Conservation (phyloP, 2,329 filamentous ascomycete species). For the Ophiostoma montium region DNA sequence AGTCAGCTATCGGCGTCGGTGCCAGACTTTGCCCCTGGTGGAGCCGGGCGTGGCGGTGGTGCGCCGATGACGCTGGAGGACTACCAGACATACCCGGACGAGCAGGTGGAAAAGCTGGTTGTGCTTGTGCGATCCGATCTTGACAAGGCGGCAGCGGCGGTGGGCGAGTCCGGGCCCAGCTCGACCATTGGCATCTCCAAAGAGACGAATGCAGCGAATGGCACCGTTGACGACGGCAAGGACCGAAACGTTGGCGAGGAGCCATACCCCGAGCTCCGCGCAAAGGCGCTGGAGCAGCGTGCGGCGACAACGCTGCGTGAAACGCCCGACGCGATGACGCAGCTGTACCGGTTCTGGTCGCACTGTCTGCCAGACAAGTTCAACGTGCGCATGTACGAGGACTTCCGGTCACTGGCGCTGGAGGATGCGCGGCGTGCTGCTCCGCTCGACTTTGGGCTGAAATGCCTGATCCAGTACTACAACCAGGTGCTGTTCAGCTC, state of each 20-base stretch:
- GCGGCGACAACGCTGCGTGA: slow-evolving; percentile 21
- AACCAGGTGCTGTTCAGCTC: slow-evolving; percentile 19
- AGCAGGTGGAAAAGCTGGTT: slow-evolving; percentile 19
- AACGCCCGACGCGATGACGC: slow-evolving; percentile 43
- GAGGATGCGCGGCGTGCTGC: slow-evolving; percentile 41
- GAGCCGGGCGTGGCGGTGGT: slow-evolving; percentile 3
- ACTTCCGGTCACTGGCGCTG: slow-evolving; percentile 54
- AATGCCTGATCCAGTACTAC: slow-evolving; percentile 52
- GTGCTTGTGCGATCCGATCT: slow-evolving; percentile 14
- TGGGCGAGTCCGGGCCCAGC: too few species aligned
- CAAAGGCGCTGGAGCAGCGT: slow-evolving; percentile 26
- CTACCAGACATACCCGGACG: slow-evolving; percentile 20
- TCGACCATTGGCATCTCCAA: not conserved
- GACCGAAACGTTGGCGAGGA: slow-evolving; percentile 4
- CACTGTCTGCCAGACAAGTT: slow-evolving; percentile 60
- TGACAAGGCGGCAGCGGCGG: slow-evolving; percentile 8
- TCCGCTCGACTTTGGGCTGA: slow-evolving; percentile 39
- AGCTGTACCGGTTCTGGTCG: slow-evolving; percentile 62
- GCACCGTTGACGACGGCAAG: not conserved
- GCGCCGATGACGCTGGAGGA: slow-evolving; percentile 18
- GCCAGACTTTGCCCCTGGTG: slow-evolving; percentile 42
- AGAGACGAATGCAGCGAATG: not conserved
- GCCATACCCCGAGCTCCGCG: slow-evolving; percentile 23
- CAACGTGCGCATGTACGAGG: slow-evolving; percentile 60
- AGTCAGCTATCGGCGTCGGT: slow-evolving; percentile 48